Conservation (phyloP, 805 yeast genomes). For the Saturnispora diversa region DNA sequence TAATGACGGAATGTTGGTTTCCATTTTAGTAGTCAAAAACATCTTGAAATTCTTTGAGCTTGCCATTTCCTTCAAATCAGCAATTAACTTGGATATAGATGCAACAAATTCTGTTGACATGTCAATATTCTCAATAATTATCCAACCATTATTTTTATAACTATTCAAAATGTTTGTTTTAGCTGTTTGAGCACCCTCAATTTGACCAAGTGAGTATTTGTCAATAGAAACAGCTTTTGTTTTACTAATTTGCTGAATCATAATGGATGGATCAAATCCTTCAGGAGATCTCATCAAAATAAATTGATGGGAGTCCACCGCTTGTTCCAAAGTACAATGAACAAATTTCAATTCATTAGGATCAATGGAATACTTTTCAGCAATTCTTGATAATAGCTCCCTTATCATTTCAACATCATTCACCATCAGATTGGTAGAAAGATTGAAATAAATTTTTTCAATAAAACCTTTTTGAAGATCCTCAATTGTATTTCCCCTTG, state of each 20-base stretch:
- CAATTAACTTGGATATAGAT: slow-evolving; percentile 41
- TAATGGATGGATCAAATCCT: slow-evolving; percentile 60
- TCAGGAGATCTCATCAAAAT: slow-evolving; percentile 50
- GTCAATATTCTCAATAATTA: slow-evolving; percentile 75
- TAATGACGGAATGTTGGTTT: slow-evolving; percentile 44
- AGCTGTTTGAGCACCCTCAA: slow-evolving; percentile 54
- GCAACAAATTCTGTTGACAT: slow-evolving; percentile 60
- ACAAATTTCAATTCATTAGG: slow-evolving; percentile 16
- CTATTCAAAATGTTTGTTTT: slow-evolving; percentile 43
- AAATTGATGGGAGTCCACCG: slow-evolving; percentile 27
- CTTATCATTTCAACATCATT: slow-evolving; percentile 39
- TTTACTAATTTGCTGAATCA: slow-evolving; percentile 40
- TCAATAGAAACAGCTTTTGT: slow-evolving; percentile 24
- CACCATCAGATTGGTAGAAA: slow-evolving; percentile 40
- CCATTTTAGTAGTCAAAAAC: slow-evolving; percentile 55
- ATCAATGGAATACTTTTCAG: not conserved
- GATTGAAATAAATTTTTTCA: slow-evolving; percentile 36
- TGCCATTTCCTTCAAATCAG: slow-evolving; percentile 16
- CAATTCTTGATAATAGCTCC: slow-evolving; percentile 21
- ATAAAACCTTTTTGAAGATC: slow-evolving; percentile 35
- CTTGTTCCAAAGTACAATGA: slow-evolving; percentile 10
- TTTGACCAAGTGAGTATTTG: slow-evolving; percentile 65
- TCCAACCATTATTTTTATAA: slow-evolving; percentile 51
- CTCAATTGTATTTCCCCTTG: slow-evolving; percentile 21
- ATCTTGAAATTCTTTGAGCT: slow-evolving; percentile 39